Evolutionary conservation across 2,329 filamentous ascomycete genomes (phyloP), one percentile per base, ranked within the genome.

Genomic region (Cryphonectria japonica): DNA sequence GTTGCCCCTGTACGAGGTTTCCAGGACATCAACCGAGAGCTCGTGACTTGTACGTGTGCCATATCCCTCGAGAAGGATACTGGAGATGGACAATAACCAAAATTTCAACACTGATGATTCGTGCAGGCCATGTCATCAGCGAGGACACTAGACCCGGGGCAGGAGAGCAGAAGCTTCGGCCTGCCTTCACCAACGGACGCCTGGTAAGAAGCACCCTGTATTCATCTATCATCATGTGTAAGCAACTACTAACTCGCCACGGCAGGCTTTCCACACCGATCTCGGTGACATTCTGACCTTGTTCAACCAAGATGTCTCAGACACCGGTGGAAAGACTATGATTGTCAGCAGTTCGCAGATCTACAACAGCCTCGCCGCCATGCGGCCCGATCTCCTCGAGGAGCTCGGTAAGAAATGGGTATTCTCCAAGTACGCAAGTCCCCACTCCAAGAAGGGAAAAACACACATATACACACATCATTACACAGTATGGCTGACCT

Each of bases 331-430:
- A 1, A 59, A 59, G 54, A 59, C 54, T 14, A 59, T 59, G 54
- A 59, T 59, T 8, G 54, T 32, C 4, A 59, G 54, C 29, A 32
- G 26, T 5, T 59, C 54, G 26, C 54, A 59, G 29, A 59, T 59
- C 54, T 59, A 59, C 54, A 59, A 59, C 29, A 59, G 54, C 54
- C 54, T 32, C 14, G 26, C 26, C 16, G 54, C 29, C 26, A 59
- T 59, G 54, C 54, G 54, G 13, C 54, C 54, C 54, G 54, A 59
- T 22, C 54, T 59, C 29, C 54, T 59, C 13, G 26, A 32, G 26
- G 54, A 59, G 54, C 54, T 59, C 14, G 26, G 54, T 32, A 32
- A 59, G 29, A 59, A 59, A 59, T 59, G 54, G 54, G 54, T 59
- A 8, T 59, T 22, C 26, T 34, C 54, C 54, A 59, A 59, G 54